Base-by-base conservation (phyloP, 169 alveolate species). In the Blepharisma undulans region DNA sequence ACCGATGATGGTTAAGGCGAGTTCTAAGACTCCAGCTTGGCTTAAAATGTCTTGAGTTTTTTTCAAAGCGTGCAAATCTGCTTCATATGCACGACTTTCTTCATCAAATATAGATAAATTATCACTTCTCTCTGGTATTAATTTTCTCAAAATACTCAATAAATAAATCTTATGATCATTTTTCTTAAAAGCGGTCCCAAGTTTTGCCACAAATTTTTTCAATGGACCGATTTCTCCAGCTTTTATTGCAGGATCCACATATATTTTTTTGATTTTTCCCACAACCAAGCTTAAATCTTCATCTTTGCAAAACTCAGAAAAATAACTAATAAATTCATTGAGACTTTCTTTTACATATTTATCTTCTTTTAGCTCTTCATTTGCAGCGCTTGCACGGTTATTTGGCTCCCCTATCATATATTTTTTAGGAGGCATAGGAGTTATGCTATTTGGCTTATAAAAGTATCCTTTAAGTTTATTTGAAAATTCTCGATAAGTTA, bases 181-280 rank as follows among this genome's bases (percentile, higher is more conserved):
- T 76, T 76, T 88, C 33, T 76, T 88, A 48, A 88, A 88, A n/a
- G 92, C 92, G 16, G 92, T 76, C 19, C 76, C 74, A 74, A 88
- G 77, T 34, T 88, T 88, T 21, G 34, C 19, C 19, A 88, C 87
- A 32, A 88, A 88, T 22, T 76, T 88, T 36, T 76, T 76, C 33
- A 88, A 66, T 10, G 29, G 22, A 12, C 84, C 48, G 30, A 32
- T 61, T 19, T 86, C 91, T 8, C 72, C 72, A 1, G 33, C 1
- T 14, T 25, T 61, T 18, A 86, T 86, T 10, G 91, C 91, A 60
- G 66, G 59, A 18, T 86, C 66, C n/a, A 86, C 80, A 72, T 61
- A 60, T 29, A 21, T n/a, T n/a, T 10, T 71, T 32, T 71, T 72
- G 12, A 86, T 36, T 72, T 86, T 86, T 7, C 29, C 29, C 0